Evolutionary conservation across 495 filamentous ascomycete genomes (phyloP), one percentile per base, ranked within the genome.

Genomic region (Aspergillus nidulans): DNA sequence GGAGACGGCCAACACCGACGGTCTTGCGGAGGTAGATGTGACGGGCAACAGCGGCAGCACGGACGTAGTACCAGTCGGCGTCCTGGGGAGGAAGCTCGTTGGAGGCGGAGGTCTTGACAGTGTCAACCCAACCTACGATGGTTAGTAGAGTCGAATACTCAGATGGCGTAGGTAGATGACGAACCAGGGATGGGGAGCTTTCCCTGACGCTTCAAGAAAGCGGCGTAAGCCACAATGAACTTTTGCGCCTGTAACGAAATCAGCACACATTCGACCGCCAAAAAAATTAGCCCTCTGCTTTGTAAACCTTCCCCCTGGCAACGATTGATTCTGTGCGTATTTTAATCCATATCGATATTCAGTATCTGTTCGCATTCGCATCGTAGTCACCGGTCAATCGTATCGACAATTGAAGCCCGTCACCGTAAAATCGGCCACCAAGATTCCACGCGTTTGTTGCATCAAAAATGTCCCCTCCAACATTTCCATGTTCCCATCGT

Each of bases 1-100:
- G 85, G 62, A 96, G 81, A 65, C 91, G 89, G 70, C 89, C 89
- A 56, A 98, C 92, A 81, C 94, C 94, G 70, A 98, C 92, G 67
- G 92, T 96, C 82, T 97, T 97, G 77, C 94, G 86, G 74, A 98
- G 84, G 82, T 98, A 98, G 82, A 97, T 84, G 80, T 98, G 94
- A 69, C 94, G 94, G 64, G 94, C 94, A 72, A 97, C 85, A 64
- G 91, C 81, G 64, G 94, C 94, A 70, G 92, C 91, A 70, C 94
- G 92, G 74, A 96, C 82, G 87, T 97, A 98, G 87, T 89, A 84
- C 92, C 92, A 96, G 82, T 97, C 92, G 67, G 89, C 87, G 69
- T 88, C 88, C 85, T 96, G 92, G 67, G 92, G 92, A 65, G 92
- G 92, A 62, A 97, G 89, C 81, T 97, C 92, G 78, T 96, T 96